Evolutionary conservation across 139 green algal species (phyloP).

Genomic region (Chlamydomonas schloesseri): DNA sequence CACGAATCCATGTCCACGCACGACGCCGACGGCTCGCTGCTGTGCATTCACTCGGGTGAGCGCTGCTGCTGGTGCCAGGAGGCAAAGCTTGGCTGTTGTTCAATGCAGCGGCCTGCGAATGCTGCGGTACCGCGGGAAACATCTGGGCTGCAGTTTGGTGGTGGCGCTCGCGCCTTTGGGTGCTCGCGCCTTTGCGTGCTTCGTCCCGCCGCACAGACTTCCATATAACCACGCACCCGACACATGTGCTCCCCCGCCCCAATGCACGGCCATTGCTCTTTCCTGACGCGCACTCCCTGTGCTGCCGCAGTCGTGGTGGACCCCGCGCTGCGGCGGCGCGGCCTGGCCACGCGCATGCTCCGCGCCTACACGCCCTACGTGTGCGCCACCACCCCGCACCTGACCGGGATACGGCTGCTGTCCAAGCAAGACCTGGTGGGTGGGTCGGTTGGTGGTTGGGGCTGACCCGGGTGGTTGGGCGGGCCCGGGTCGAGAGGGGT

Average conservation of each 20-base stretch:
- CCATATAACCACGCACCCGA: no score
- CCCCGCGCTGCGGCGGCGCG: conserved; percentile 31
- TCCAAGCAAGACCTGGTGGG: conserved; percentile 72
- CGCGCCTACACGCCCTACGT: conserved; percentile 63
- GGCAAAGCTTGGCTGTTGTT: no score
- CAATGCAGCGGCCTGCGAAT: no score
- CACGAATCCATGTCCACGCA: conserved; percentile 76
- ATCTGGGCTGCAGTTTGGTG: no score
- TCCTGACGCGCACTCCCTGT: no score
- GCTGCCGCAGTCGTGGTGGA: conserved; percentile 66
- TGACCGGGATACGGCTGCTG: conserved; percentile 62
- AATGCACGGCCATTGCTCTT: no score
- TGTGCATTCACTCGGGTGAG: conserved; percentile 70
- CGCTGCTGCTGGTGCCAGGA: neutral
- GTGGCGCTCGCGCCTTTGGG: neutral
- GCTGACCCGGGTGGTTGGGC: neutral
- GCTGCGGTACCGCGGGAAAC: no score
- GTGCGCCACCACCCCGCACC: conserved; percentile 38
- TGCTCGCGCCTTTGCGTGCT: no score
- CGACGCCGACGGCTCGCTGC: conserved; percentile 54
- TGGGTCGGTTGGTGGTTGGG: neutral
- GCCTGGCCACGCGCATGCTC: conserved; percentile 65
- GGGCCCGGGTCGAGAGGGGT: neutral
- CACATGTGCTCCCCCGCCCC: no score
- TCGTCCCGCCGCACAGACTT: no score